phyloP scores from a whole-genome alignment of 345 rosid species.

The Rhizophora mangle region DNA sequence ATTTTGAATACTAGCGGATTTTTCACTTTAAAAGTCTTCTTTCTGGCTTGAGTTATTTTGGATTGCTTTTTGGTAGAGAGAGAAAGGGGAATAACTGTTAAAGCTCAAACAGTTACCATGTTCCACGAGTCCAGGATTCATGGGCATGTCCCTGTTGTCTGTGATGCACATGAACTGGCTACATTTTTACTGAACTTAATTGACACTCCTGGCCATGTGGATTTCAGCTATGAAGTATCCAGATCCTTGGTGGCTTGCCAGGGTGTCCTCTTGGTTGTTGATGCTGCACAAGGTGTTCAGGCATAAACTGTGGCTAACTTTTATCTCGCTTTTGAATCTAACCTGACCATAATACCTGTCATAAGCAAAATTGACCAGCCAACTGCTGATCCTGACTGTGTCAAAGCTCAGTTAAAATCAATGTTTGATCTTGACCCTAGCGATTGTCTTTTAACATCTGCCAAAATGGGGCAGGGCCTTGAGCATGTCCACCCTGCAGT shows the following conservation, averaged over 20 bases:
- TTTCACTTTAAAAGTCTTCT: neutral
- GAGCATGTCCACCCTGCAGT: slow-evolving; percentile 91
- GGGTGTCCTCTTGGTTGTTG: slow-evolving; percentile 93
- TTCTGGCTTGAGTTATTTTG: neutral
- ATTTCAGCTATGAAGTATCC: slow-evolving; percentile 89
- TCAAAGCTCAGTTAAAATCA: slow-evolving; percentile 88
- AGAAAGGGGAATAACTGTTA: slow-evolving; percentile 96
- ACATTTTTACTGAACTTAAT: slow-evolving; percentile 67
- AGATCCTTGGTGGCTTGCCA: slow-evolving; percentile 98
- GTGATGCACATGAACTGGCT: slow-evolving; percentile 23
- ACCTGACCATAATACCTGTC: slow-evolving; percentile 72
- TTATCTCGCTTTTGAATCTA: slow-evolving; percentile 90
- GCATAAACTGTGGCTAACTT: slow-evolving; percentile 98
- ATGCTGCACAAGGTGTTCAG: slow-evolving; percentile 99
- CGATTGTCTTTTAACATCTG: slow-evolving; percentile 85
- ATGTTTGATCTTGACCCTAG: slow-evolving; percentile 92
- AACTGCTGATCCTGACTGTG: slow-evolving; percentile 97
- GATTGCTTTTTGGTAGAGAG: slow-evolving; percentile 74
- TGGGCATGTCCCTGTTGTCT: slow-evolving; percentile 19
- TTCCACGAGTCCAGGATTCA: slow-evolving; percentile 44
- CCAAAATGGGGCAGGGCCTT: slow-evolving; percentile 92
- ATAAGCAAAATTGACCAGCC: slow-evolving; percentile 97
- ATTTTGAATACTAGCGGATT: too few species aligned
- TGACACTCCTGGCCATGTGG: slow-evolving; percentile 67
- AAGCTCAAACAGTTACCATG: slow-evolving; percentile 98